These are phyloP conservation scores for Artemisia annua DNA, from an alignment of 129 eudicot species.

Conservation along the genomic window DNA sequence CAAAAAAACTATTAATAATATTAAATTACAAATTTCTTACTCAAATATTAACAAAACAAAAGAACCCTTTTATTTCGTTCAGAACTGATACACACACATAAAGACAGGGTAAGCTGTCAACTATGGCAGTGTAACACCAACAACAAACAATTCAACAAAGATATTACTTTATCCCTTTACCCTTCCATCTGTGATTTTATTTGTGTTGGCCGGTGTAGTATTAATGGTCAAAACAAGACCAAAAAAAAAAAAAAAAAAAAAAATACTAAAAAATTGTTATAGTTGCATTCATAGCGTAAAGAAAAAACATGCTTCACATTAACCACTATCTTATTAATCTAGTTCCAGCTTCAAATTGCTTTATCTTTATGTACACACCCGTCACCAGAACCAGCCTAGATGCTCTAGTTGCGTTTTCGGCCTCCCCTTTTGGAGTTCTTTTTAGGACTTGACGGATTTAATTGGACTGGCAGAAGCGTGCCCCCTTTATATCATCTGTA, in stretches of 20 bases:
- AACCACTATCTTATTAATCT: neutral
- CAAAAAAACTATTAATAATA: no score
- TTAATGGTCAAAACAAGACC: neutral
- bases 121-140: no score
- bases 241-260: no score
- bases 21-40: no score
- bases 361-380: constrained; percentile 18
- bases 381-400: neutral
- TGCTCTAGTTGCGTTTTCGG: constrained; percentile 4
- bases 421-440: constrained; percentile 41
- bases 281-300: neutral
- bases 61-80: no score
- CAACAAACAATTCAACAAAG: no score
- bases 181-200: neutral
- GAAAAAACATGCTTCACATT: constrained; percentile 3
- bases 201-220: neutral
- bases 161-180: no score
- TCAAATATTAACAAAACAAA: no score
- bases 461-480: constrained; percentile 71
- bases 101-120: no score
- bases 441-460: constrained; percentile 40
- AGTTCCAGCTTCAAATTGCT: constrained; percentile 5
- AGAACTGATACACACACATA: no score
- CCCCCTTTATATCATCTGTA: constrained; percentile 56
- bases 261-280: neutral